Conservation (phyloP, 1,284 basidiomycete species). For the Gymnopus androsaceus region DNA sequence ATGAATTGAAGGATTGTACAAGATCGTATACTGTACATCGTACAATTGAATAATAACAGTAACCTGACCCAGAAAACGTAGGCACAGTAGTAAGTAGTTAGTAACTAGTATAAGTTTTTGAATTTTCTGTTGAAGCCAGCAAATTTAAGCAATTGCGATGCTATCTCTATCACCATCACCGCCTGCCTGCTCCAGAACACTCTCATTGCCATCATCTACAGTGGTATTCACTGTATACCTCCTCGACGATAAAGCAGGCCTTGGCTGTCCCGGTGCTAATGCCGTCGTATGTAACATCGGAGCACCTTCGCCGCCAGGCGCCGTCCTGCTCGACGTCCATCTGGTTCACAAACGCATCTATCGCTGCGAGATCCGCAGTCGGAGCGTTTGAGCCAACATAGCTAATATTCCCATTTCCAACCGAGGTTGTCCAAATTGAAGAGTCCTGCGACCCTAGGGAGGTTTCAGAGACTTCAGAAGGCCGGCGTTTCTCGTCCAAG, state of each 20-base stretch:
- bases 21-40: no score
- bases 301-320: not conserved
- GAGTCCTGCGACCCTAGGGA: not conserved
- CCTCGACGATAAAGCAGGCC: not conserved
- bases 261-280: not conserved
- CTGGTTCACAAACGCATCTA: constrained; percentile 7
- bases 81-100: no score
- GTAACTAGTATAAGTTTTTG: no score
- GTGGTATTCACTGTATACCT: constrained; percentile 2
- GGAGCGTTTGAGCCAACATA: not conserved
- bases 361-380: not conserved
- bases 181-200: not conserved
- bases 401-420: no score
- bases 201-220: constrained; percentile 1
- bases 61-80: no score
- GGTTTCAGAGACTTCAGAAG: not conserved
- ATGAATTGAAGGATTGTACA: no score
- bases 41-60: no score
- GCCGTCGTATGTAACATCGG: constrained; percentile 11
- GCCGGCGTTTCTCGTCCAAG: constrained; percentile 1
- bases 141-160: constrained; percentile 1
- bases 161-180: not conserved
- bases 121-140: no score
- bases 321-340: not conserved
- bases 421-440: not conserved